Base-by-base conservation (phyloP, 106 monocot genomes). In the Acorus calamus region DNA sequence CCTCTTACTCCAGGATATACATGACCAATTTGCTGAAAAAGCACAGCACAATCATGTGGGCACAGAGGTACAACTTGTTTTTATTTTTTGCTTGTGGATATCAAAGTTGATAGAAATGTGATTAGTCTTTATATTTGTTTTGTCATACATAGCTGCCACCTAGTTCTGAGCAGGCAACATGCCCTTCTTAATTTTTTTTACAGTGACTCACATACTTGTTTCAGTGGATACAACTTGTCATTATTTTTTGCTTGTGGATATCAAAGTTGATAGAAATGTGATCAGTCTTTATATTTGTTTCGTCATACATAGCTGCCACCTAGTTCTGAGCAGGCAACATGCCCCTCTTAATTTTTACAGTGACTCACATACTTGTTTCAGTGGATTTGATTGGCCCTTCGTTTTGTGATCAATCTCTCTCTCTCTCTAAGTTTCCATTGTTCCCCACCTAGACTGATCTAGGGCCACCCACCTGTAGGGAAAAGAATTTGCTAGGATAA, bases 1-100 rank as follows among this genome's bases (percentile, higher is more conserved):
- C 42, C 60, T 59, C 75, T 60, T 96, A 58, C 63, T 96, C 64
- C 74, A 87, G 66, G 72, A 76, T 66, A 72, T 96, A 65, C 80
- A 79, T 55, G 65, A 73, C 41, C 79, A 85, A 57, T 64, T 91
- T 72, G 47, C 11, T 71, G 68, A 49, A 4, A 77, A 71, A 59
- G 86, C 66, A 6, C 53, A 62, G 55, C 14, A 67, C 50, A 48
- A 49, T 55, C 55, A 78, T 70, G 52, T 69, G 51, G 69, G 66
- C 47, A 68, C 63, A 49, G 66, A 91, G 91, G 96, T 91, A 81
- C 60, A 53, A 10, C n/a, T 73, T 64, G 50, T 42, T 52, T 43
- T 60, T 8, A 44, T 68, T 14, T 4, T 62, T 43, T 4, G 3
- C 5, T 56, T 5, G 56, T 56, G n/a, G 56, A 56, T 56, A 56